Evolutionary conservation across 805 yeast genomes (phyloP).

Genomic region (Tetrapisispora fleetii): DNA sequence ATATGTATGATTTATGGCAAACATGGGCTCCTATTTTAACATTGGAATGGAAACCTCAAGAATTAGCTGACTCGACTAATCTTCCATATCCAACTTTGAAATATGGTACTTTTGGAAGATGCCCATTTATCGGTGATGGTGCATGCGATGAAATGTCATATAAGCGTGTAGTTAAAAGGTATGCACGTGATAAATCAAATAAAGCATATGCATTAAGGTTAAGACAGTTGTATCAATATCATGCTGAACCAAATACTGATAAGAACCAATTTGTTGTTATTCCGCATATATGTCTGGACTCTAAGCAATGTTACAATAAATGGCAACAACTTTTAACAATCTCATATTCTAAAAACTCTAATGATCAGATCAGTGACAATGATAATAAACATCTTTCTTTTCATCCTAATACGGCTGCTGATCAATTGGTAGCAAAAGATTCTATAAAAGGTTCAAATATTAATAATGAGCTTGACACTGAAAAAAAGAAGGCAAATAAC

Average conservation of each 20-base stretch:
- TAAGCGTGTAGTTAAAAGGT: conserved; percentile 25
- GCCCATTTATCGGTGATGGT: conserved; percentile 68
- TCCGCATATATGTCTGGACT: conserved; percentile 20
- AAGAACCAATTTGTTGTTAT: conserved; percentile 8
- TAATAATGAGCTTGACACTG: not conserved
- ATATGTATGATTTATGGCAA: conserved; percentile 73
- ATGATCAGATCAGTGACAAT: not conserved
- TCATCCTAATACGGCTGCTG: not conserved
- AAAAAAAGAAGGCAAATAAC: not conserved
- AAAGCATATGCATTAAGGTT: conserved; percentile 25
- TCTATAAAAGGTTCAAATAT: not conserved
- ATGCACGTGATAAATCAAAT: conserved; percentile 23
- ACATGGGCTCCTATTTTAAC: conserved; percentile 69
- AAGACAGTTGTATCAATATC: conserved; percentile 24
- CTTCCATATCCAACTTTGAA: conserved; percentile 28
- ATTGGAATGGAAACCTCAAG: conserved; percentile 62
- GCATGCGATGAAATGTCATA: conserved; percentile 21
- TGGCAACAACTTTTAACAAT: conserved; percentile 8
- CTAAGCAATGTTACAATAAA: conserved; percentile 11
- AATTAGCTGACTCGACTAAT: conserved; percentile 17
- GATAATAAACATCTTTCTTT: too few species aligned
- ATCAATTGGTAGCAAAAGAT: not conserved
- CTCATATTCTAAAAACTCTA: not conserved
- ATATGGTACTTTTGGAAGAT: conserved; percentile 45
- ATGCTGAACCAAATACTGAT: conserved; percentile 16